These are phyloP conservation scores for Mrakia blollopis DNA, from an alignment of 768 basidiomycete species.

Conservation along the genomic window DNA sequence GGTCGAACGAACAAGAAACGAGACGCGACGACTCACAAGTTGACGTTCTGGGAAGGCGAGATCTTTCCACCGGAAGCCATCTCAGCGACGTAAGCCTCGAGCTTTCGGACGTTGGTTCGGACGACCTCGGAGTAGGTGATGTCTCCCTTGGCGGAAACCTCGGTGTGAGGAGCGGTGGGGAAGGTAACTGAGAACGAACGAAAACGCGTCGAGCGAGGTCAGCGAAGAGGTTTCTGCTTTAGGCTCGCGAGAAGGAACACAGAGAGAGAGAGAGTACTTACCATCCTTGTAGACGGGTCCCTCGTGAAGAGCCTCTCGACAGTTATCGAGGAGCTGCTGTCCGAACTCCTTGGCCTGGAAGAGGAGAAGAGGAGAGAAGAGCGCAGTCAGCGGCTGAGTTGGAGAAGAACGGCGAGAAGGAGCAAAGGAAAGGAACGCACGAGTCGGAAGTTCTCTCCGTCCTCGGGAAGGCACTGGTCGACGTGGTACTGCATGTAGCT, in stretches of 20 bases:
- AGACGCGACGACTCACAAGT: conserved; percentile 50
- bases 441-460: conserved; percentile 81
- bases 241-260: neutral
- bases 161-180: conserved; percentile 94
- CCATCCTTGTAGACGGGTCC: conserved; percentile 95
- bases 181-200: conserved; percentile 70
- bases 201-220: neutral
- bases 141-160: conserved; percentile 88
- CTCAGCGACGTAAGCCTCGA: conserved; percentile 87
- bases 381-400: neutral
- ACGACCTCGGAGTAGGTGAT: conserved; percentile 92
- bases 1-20: neutral
- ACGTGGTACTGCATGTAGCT: conserved; percentile 96
- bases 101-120: conserved; percentile 90
- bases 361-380: neutral
- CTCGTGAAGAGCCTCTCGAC: conserved; percentile 70
- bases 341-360: conserved; percentile 84
- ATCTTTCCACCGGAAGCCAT: conserved; percentile 91
- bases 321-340: conserved; percentile 91
- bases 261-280: too few species aligned
- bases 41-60: conserved; percentile 65
- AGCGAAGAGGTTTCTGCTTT: neutral
- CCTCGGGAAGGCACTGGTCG: conserved; percentile 66
- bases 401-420: neutral
- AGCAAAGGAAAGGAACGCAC: neutral